phyloP scores from a whole-genome alignment of 2,329 filamentous ascomycete genomes.

The Davidsoniella virescens region DNA sequence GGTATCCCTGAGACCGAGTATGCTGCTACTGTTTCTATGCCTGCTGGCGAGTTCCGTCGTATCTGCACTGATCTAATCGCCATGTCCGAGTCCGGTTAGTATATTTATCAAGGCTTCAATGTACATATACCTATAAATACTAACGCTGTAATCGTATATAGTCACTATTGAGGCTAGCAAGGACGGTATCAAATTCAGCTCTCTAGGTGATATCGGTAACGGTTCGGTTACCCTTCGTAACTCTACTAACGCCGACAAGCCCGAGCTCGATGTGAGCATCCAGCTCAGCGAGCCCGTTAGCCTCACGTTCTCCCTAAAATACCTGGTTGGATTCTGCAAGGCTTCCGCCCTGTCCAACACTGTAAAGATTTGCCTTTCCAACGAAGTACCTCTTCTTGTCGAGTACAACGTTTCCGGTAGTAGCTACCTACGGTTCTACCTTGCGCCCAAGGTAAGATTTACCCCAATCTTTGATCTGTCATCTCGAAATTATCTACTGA shows the following conservation, averaged over 20 bases:
- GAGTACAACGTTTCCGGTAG: slow-evolving; percentile 71
- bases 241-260: slow-evolving; percentile 80
- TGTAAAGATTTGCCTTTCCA: slow-evolving; percentile 87
- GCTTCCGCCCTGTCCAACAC: slow-evolving; percentile 64
- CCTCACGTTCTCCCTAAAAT: slow-evolving; percentile 96
- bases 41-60: slow-evolving; percentile 74
- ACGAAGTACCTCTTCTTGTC: slow-evolving; percentile 88
- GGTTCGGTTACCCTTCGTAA: slow-evolving; percentile 83
- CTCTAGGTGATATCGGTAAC: slow-evolving; percentile 88
- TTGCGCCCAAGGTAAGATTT: slow-evolving; percentile 80
- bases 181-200: slow-evolving; percentile 91
- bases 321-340: slow-evolving; percentile 99
- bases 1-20: slow-evolving; percentile 99
- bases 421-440: slow-evolving; percentile 90
- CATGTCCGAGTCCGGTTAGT: slow-evolving; percentile 86
- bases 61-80: slow-evolving; percentile 86
- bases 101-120: not conserved
- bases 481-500: not conserved
- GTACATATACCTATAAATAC: not conserved
- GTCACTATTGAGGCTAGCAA: slow-evolving; percentile 93
- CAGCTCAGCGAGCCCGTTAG: slow-evolving; percentile 82
- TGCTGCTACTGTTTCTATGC: slow-evolving; percentile 78
- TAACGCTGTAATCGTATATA: slow-evolving; percentile 22
- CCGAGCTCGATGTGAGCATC: slow-evolving; percentile 71
- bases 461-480: too few species aligned